A percentile compares a stretch with the other conserved stretches of the same genome.
Evolutionary conservation across 208 protist species (phyloP).

Genomic region (Acanthamoeba sp.): DNA sequence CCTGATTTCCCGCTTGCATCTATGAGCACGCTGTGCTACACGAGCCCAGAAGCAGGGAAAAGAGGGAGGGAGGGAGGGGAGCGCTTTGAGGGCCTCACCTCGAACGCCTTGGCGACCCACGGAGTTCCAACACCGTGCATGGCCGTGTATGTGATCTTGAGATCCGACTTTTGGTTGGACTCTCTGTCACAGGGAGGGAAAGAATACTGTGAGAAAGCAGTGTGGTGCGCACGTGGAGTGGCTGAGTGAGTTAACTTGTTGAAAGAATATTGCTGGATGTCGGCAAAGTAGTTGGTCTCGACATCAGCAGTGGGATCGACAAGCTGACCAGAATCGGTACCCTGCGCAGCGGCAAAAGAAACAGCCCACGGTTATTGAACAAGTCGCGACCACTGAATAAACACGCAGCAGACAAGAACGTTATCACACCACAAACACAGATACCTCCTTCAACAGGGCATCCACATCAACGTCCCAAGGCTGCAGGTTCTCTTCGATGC

Average conservation of each 20-base stretch:
- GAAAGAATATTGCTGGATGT: slow-evolving; percentile 39
- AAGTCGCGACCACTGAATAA: too few relatives aligned
- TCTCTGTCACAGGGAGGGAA: slow-evolving; percentile 10
- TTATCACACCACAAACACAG: not conserved
- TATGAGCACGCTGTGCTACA: not conserved
- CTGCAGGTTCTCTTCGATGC: slow-evolving; percentile 93
- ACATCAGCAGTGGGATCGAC: slow-evolving; percentile 49
- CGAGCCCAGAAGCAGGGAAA: not conserved
- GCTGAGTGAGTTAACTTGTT: not conserved
- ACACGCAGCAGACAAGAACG: too few relatives aligned
- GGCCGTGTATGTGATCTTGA: slow-evolving; percentile 90
- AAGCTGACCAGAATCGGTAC: not conserved
- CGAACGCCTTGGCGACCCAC: slow-evolving; percentile 90
- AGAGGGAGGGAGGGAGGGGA: not conserved
- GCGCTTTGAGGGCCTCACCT: not conserved
- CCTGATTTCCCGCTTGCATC: not conserved
- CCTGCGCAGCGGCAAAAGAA: not conserved
- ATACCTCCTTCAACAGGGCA: not conserved
- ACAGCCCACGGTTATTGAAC: not conserved
- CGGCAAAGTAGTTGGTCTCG: slow-evolving; percentile 3
- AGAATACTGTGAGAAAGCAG: not conserved
- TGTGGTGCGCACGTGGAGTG: too few relatives aligned
- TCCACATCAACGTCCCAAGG: slow-evolving; percentile 85
- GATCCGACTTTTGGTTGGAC: slow-evolving; percentile 6
- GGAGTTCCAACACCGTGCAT: slow-evolving; percentile 96